These are phyloP conservation scores for Phytophthora hibernalis DNA, from an alignment of 352 stramenopile genomes.

Conservation along the genomic window DNA sequence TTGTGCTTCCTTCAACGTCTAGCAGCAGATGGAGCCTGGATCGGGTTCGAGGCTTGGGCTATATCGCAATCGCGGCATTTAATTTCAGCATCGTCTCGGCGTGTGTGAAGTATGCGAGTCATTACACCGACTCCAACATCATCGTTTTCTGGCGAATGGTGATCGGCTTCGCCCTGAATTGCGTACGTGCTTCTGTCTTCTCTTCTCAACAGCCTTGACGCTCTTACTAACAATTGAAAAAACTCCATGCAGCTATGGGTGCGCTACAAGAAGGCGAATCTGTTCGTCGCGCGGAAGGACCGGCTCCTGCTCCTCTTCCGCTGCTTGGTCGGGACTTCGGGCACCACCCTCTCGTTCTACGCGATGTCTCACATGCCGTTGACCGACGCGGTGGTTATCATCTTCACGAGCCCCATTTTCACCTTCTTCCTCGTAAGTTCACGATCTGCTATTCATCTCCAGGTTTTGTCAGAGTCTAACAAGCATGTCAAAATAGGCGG, in stretches of 20 bases:
- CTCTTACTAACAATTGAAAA: background rate
- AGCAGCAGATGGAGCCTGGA: constrained; percentile 15
- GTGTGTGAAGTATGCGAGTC: constrained; percentile 62
- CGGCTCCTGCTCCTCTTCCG: constrained; percentile 50
- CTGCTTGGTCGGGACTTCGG: constrained; percentile 53
- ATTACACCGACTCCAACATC: constrained; percentile 52
- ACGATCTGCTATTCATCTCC: background rate
- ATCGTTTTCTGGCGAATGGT: constrained; percentile 62
- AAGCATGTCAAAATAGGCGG: constrained; percentile 31
- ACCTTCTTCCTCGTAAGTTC: constrained; percentile 63
- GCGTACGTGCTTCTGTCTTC: constrained; percentile 23
- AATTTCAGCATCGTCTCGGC: constrained; percentile 68
- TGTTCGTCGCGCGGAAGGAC: constrained; percentile 41
- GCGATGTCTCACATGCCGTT: constrained; percentile 72
- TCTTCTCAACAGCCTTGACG: no score
- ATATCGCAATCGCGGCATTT: constrained; percentile 54
- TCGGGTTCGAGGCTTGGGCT: constrained; percentile 41
- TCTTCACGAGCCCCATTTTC: constrained; percentile 68
- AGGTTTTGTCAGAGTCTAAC: background rate
- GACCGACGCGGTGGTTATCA: constrained; percentile 69
- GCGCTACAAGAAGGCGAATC: constrained; percentile 39
- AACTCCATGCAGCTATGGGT: constrained; percentile 37
- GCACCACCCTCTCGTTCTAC: constrained; percentile 57
- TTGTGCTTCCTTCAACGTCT: constrained; percentile 13
- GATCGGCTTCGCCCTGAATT: constrained; percentile 55